These are phyloP conservation scores for Davidsoniella virescens DNA, from an alignment of 2,329 filamentous ascomycete genomes.

Conservation along the genomic window DNA sequence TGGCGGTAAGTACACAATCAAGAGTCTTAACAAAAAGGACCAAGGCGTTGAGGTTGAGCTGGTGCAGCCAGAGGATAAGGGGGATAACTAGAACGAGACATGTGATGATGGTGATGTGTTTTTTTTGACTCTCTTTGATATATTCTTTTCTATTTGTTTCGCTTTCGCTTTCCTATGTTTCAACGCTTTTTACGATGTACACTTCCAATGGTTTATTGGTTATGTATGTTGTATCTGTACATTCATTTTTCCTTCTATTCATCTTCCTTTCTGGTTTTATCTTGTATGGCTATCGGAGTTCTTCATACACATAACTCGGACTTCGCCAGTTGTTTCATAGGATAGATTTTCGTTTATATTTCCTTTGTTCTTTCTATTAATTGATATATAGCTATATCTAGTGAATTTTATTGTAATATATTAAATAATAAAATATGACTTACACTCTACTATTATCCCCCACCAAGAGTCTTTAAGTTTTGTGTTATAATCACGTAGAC, in stretches of 20 bases:
- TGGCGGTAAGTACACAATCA: constrained; percentile 61
- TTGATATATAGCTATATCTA: not conserved
- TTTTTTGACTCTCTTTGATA: not conserved
- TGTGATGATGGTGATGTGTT: not conserved
- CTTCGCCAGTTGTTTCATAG: no score
- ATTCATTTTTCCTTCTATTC: not conserved
- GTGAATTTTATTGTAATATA: no score
- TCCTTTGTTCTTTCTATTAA: not conserved
- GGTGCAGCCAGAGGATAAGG: constrained; percentile 26
- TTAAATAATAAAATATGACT: no score
- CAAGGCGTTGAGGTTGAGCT: constrained; percentile 26
- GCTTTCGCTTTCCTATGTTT: not conserved
- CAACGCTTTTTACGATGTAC: not conserved
- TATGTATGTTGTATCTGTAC: no score
- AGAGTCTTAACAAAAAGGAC: constrained; percentile 21
- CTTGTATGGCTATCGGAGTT: not conserved
- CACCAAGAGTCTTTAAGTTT: not conserved
- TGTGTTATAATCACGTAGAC: not conserved
- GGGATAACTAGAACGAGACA: constrained; percentile 6
- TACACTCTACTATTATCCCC: no score
- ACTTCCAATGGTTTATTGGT: not conserved
- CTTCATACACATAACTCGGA: not conserved
- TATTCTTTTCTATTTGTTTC: not conserved
- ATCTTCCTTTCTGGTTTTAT: no score
- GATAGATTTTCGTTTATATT: constrained; percentile 1